phyloP scores from a whole-genome alignment of 495 filamentous ascomycete genomes.

The Penicillium ochrochloron region DNA sequence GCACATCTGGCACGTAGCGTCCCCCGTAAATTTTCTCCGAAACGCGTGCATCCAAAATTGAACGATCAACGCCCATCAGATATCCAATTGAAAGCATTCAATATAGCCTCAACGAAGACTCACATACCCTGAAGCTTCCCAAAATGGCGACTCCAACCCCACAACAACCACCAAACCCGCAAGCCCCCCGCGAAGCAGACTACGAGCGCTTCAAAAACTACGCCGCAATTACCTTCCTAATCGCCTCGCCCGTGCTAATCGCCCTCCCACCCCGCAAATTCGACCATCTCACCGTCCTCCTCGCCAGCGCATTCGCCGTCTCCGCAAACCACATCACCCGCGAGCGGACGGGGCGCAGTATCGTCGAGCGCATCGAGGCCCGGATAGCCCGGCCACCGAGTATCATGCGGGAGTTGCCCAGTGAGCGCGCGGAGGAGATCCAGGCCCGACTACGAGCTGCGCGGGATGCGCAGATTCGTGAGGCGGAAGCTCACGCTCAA shows the following conservation, averaged over 20 bases:
- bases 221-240: conserved; percentile 63
- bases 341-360: conserved; percentile 58
- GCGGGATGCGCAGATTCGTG: conserved; percentile 35
- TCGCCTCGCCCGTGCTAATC: conserved; percentile 71
- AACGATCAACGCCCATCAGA: not conserved
- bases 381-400: conserved; percentile 30
- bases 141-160: conserved; percentile 25
- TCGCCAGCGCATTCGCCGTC: conserved; percentile 61
- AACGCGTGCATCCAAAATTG: not conserved
- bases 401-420: conserved; percentile 47
- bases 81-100: not conserved
- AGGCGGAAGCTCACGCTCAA: conserved; percentile 34
- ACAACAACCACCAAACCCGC: conserved; percentile 7
- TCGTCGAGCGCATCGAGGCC: conserved; percentile 48
- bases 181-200: conserved; percentile 39
- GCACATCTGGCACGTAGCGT: conserved; percentile 1
- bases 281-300: conserved; percentile 62
- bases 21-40: conserved; percentile 12
- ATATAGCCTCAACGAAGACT: conserved; percentile 8
- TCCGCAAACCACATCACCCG: conserved; percentile 67
- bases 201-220: conserved; percentile 62
- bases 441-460: conserved; percentile 47
- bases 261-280: conserved; percentile 81
- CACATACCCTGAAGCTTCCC: not conserved
- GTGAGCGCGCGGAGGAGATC: conserved; percentile 57